Base-by-base conservation (phyloP, 352 stramenopile genomes). In the Phytophthora pinifolia region DNA sequence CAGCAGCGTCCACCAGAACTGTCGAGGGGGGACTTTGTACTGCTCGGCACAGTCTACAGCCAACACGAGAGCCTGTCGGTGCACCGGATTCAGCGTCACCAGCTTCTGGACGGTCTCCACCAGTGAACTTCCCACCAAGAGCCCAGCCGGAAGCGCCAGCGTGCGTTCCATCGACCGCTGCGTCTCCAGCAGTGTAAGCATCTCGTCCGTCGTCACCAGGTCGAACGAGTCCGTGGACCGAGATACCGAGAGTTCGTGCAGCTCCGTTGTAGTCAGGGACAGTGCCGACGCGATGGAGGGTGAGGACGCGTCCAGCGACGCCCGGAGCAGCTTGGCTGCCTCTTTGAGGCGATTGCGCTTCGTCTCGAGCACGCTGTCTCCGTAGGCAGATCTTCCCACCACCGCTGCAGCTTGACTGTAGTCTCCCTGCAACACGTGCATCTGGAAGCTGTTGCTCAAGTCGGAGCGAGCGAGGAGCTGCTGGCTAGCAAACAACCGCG, bases 71-170 rank as follows among this genome's bases (percentile, higher is more conserved):
- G 73, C 69, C 9, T 67, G 50, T 10, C 54, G 52, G 30, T 83
- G 63, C 2, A 60, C 63, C 9, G 76, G 63, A 35, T 81, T 74
- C 22, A 89, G 51, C 20, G 63, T 70, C 20, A 86, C 53, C n/a
- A 87, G 44, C 46, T 87, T 85, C 39, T 86, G 64, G 30, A 87
- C 46, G 25, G 74, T 87, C 46, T 87, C 74, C 25, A 84, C 48
- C 9, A 87, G 63, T 0, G 76, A 89, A 17, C 54, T 61, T 8
- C 79, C 72, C 8, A 87, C 62, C 14, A 89, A 47, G 33, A 74
- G 59, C 10, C 75, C 71, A 15, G 78, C 55, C 7, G 83, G 59
- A 27, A 73, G 54, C n/a, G 54, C 63, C 17, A 88, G 53, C 0
- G 51, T 53, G 15, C 63, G 55, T 41, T 86, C 65, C 13, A 88